phyloP scores from a whole-genome alignment of 495 filamentous ascomycete genomes.

The Platismatia glauca region DNA sequence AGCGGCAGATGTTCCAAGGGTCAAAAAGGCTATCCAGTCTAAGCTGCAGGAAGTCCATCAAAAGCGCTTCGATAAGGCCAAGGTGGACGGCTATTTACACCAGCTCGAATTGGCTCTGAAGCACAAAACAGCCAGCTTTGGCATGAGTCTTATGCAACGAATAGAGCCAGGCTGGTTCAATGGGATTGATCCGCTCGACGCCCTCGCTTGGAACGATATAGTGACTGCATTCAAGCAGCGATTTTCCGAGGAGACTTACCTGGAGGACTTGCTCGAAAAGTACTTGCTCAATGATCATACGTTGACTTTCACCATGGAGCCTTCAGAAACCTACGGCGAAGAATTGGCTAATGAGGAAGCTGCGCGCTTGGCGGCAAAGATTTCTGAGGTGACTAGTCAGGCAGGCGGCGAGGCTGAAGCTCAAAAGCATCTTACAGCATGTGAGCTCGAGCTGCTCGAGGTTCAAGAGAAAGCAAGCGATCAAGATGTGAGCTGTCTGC shows the following conservation, averaged over 20 bases:
- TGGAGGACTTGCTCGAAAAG: constrained; percentile 79
- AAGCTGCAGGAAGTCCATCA: constrained; percentile 55
- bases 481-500: constrained; percentile 77
- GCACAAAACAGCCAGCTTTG: constrained; percentile 92
- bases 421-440: constrained; percentile 54
- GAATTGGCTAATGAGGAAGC: constrained; percentile 74
- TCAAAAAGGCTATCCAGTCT: constrained; percentile 61
- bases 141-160: constrained; percentile 79
- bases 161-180: constrained; percentile 91
- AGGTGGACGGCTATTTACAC: constrained; percentile 88
- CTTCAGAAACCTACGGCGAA: constrained; percentile 60
- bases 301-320: constrained; percentile 90
- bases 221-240: constrained; percentile 68
- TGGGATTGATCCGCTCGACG: constrained; percentile 82
- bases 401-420: constrained; percentile 65
- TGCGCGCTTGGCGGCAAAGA: constrained; percentile 57
- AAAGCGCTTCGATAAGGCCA: constrained; percentile 76
- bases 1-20: constrained; percentile 63
- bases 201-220: constrained; percentile 81
- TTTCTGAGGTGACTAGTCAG: constrained; percentile 55
- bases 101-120: constrained; percentile 84
- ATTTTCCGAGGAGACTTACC: constrained; percentile 62
- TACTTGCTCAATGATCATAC: constrained; percentile 81
- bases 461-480: constrained; percentile 75
- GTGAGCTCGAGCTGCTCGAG: constrained; percentile 70